A percentile compares a stretch with the other conserved stretches of the same genome.
phyloP scores from a whole-genome alignment of 2,329 filamentous ascomycete genomes.

The Chaetothyriales sp. region DNA sequence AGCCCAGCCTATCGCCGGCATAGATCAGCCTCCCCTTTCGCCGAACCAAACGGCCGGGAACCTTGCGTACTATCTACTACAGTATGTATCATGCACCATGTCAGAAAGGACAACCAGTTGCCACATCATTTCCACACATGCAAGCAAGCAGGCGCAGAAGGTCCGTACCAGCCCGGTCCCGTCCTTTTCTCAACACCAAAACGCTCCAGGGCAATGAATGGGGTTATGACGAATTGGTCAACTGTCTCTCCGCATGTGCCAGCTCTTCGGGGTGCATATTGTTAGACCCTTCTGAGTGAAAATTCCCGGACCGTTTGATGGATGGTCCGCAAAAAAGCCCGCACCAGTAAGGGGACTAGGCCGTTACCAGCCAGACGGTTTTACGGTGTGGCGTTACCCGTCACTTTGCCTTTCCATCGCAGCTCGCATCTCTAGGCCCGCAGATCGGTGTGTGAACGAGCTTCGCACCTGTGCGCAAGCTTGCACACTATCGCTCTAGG shows the following conservation, averaged over 20 bases:
- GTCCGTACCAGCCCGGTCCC: neutral
- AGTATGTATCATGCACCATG: neutral
- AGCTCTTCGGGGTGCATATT: neutral
- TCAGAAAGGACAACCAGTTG: neutral
- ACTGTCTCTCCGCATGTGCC: neutral
- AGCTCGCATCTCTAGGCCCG: too few relatives aligned
- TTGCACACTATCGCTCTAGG: neutral
- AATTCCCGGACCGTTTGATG: neutral
- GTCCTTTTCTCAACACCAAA: too few relatives aligned
- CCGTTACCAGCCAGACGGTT: neutral
- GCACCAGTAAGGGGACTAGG: neutral
- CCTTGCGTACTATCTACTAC: neutral
- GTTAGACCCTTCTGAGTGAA: neutral
- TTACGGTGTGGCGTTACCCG: too few relatives aligned
- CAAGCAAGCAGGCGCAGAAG: neutral
- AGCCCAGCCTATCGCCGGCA: neutral
- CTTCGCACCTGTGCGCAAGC: neutral
- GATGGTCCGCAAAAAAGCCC: too few relatives aligned
- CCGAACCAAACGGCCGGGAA: neutral
- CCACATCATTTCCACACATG: neutral
- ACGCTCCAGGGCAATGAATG: too few relatives aligned
- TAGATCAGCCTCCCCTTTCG: neutral
- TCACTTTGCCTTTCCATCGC: neutral
- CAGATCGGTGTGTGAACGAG: too few relatives aligned
- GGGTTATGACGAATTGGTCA: neutral